phyloP scores from a whole-genome alignment of 2,329 filamentous ascomycete species.

The Pyrenochaeta sp. region DNA sequence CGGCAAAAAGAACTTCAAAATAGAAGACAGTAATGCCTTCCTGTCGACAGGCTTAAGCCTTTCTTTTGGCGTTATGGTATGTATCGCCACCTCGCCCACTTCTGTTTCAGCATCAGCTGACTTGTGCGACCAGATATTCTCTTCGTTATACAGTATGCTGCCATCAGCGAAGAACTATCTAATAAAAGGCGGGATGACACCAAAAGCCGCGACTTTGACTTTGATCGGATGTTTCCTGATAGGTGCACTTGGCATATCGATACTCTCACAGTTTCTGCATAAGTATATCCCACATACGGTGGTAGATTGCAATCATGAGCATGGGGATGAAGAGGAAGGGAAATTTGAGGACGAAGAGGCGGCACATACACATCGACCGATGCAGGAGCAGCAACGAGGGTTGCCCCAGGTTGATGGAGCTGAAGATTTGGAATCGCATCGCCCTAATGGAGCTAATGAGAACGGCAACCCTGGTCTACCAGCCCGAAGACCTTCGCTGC shows the following conservation, averaged over 20 bases:
- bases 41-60: conserved; percentile 87
- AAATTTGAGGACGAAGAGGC: conserved; percentile 36
- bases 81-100: conserved; percentile 31
- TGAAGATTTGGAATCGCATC: conserved; percentile 19
- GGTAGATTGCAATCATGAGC: conserved; percentile 80
- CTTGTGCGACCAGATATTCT: conserved; percentile 76
- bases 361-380: conserved; percentile 24
- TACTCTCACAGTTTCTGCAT: conserved; percentile 76
- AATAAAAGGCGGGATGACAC: conserved; percentile 70
- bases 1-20: conserved; percentile 78
- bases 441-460: conserved; percentile 30
- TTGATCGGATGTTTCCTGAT: conserved; percentile 74
- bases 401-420: conserved; percentile 19
- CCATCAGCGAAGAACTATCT: conserved; percentile 85
- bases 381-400: conserved; percentile 30
- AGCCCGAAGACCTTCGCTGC: conserved; percentile 51
- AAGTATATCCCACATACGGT: conserved; percentile 79
- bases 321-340: conserved; percentile 63
- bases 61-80: conserved; percentile 95
- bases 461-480: conserved; percentile 9
- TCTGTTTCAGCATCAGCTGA: conserved; percentile 12
- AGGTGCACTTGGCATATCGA: conserved; percentile 79
- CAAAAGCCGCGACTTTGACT: conserved; percentile 72
- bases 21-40: conserved; percentile 89
- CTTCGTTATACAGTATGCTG: conserved; percentile 90